Conservation (phyloP, 140 eudicot genomes). For the Senecio squalidus region DNA sequence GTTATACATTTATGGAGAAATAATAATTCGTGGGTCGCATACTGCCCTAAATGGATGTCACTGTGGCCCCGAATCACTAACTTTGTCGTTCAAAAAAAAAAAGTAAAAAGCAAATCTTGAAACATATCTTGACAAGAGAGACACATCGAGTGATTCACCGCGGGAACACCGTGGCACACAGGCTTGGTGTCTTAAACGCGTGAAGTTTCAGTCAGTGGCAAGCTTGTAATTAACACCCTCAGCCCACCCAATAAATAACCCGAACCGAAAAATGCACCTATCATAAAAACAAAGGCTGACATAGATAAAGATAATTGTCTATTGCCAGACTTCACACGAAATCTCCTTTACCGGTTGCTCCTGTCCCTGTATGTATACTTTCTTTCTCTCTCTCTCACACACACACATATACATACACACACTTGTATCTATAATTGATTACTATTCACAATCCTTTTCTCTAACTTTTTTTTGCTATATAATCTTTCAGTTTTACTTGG, state of each 20-base stretch:
- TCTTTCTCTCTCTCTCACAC: slow-evolving; percentile 15
- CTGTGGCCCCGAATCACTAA: no score
- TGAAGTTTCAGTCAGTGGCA: slow-evolving; percentile 23
- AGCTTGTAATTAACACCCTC: background rate
- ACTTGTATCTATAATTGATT: background rate
- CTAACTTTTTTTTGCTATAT: no score
- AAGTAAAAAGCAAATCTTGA: no score
- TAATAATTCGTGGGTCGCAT: no score
- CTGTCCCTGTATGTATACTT: slow-evolving; percentile 22
- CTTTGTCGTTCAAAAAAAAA: no score
- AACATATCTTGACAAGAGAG: no score
- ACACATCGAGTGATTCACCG: background rate
- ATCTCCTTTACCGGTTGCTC: slow-evolving; percentile 18
- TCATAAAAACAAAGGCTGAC: slow-evolving; percentile 1
- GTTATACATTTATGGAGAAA: no score
- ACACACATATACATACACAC: background rate
- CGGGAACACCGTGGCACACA: background rate
- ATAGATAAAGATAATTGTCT: background rate
- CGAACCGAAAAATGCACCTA: no score
- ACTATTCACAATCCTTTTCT: slow-evolving; percentile 4
- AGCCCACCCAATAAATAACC: no score
- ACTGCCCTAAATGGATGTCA: no score
- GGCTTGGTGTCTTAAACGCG: slow-evolving; percentile 12
- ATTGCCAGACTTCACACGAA: slow-evolving; percentile 19
- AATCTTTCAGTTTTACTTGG: no score